A percentile compares a stretch with the other conserved stretches of the same genome.
Evolutionary conservation across 1,284 basidiomycete genomes (phyloP).

Genomic region (Pterulicium gracile): DNA sequence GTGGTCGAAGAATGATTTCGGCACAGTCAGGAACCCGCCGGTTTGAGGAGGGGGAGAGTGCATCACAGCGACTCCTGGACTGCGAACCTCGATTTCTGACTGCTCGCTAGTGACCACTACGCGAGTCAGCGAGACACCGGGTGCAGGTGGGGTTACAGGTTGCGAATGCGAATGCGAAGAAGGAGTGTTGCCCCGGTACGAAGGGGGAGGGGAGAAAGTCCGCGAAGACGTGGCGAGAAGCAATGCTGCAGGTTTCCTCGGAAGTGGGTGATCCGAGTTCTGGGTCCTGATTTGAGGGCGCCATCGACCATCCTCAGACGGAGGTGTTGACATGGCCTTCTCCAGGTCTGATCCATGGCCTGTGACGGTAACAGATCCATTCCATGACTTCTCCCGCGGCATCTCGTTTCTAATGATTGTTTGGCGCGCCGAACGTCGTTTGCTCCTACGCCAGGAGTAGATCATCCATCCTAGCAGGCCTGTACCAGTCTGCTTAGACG

Average conservation of each 20-base stretch:
- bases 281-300: neutral
- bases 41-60: neutral
- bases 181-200: neutral
- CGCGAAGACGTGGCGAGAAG: neutral
- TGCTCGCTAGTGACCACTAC: no score
- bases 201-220: neutral
- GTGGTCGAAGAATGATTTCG: neutral
- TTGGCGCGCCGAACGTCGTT: neutral
- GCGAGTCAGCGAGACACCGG: no score
- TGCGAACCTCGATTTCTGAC: no score
- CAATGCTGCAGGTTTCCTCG: neutral
- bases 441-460: neutral
- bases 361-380: neutral
- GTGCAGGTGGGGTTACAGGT: neutral
- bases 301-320: neutral
- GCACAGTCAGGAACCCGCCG: neutral
- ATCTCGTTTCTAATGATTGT: neutral
- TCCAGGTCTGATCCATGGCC: neutral
- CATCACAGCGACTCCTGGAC: neutral
- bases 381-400: neutral
- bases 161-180: neutral
- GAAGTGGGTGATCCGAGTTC: neutral
- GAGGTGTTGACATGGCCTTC: neutral
- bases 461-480: neutral
- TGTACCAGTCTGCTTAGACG: neutral